phyloP scores from a whole-genome alignment of 1,284 basidiomycete genomes.

The Ceratobasidium papillatum region DNA sequence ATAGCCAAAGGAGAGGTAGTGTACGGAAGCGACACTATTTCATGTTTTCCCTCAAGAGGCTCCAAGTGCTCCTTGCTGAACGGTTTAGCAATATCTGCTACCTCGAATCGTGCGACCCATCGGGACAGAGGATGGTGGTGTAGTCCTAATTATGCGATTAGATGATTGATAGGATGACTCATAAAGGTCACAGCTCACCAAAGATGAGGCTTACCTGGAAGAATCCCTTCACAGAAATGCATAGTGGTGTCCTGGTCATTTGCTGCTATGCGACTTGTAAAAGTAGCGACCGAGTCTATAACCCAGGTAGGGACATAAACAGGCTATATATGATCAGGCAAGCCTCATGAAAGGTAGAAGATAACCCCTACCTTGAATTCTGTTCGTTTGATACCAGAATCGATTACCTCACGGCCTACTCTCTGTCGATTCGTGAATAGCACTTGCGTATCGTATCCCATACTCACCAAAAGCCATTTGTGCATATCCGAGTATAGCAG shows the following conservation, averaged over 20 bases:
- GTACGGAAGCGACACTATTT: slow-evolving; percentile 54
- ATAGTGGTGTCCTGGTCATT: not conserved
- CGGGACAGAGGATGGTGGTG: slow-evolving; percentile 24
- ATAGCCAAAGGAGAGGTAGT: slow-evolving; percentile 52
- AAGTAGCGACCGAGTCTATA: slow-evolving; percentile 52
- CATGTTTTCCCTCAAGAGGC: slow-evolving; percentile 51
- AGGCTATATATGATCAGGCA: slow-evolving; percentile 52
- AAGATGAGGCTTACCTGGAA: slow-evolving; percentile 25
- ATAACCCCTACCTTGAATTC: slow-evolving; percentile 50
- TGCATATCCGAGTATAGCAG: slow-evolving; percentile 11
- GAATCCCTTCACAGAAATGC: slow-evolving; percentile 12
- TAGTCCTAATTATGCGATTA: not conserved
- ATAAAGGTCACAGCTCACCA: not conserved
- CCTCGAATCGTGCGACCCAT: slow-evolving; percentile 14
- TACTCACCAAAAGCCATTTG: slow-evolving; percentile 28
- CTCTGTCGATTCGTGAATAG: slow-evolving; percentile 47
- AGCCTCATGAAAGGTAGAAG: slow-evolving; percentile 49
- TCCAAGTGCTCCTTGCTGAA: slow-evolving; percentile 30
- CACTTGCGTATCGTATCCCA: slow-evolving; percentile 47
- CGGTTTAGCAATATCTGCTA: slow-evolving; percentile 15
- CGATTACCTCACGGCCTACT: slow-evolving; percentile 51
- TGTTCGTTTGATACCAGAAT: slow-evolving; percentile 47
- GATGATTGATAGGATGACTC: slow-evolving; percentile 57
- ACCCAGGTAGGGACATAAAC: slow-evolving; percentile 71
- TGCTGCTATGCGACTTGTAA: slow-evolving; percentile 13